Percentiles rank a stretch among this genome's conserved stretches.
phyloP scores from a whole-genome alignment of 352 stramenopile species.

The Phytopythium kandeliae region DNA sequence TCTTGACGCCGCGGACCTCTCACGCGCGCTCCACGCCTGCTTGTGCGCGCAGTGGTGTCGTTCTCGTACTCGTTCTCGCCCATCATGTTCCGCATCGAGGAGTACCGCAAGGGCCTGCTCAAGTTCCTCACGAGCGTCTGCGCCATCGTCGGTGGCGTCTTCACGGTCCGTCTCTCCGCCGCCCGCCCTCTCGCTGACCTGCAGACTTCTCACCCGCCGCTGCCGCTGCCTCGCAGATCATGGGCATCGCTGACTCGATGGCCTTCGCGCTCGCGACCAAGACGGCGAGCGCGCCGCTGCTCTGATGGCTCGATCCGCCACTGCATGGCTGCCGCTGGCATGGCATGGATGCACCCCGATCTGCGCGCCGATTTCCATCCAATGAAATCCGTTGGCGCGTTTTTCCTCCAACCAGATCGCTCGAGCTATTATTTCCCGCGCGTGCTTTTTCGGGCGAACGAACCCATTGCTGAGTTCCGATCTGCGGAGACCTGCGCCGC shows the following conservation, averaged over 20 bases:
- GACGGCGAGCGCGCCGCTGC: constrained; percentile 30
- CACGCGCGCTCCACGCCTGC: constrained; percentile 12
- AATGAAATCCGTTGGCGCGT: constrained; percentile 10
- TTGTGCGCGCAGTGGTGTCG: constrained; percentile 81
- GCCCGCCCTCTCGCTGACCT: neutral
- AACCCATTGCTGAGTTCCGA: neutral
- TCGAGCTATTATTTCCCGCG: constrained; percentile 6
- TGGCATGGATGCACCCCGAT: too few species aligned
- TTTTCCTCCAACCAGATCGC: constrained; percentile 8
- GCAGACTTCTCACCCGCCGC: neutral
- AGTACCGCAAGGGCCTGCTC: constrained; percentile 85
- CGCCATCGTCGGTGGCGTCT: constrained; percentile 90
- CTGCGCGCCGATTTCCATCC: constrained; percentile 14
- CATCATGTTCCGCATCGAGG: constrained; percentile 95
- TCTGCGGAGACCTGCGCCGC: too few species aligned
- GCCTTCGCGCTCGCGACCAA: constrained; percentile 50
- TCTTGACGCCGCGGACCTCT: constrained; percentile 1
- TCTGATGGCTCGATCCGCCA: constrained; percentile 19
- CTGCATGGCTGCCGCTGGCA: too few species aligned
- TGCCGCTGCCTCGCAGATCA: constrained; percentile 28
- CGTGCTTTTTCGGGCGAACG: neutral
- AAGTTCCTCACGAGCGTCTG: constrained; percentile 91
- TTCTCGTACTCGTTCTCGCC: constrained; percentile 97
- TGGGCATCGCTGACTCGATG: constrained; percentile 66
- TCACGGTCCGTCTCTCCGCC: constrained; percentile 80